Percentiles rank a stretch among this genome's conserved stretches.
Evolutionary conservation across 352 stramenopile species (phyloP).

Genomic region (Phytophthora tentaculata): DNA sequence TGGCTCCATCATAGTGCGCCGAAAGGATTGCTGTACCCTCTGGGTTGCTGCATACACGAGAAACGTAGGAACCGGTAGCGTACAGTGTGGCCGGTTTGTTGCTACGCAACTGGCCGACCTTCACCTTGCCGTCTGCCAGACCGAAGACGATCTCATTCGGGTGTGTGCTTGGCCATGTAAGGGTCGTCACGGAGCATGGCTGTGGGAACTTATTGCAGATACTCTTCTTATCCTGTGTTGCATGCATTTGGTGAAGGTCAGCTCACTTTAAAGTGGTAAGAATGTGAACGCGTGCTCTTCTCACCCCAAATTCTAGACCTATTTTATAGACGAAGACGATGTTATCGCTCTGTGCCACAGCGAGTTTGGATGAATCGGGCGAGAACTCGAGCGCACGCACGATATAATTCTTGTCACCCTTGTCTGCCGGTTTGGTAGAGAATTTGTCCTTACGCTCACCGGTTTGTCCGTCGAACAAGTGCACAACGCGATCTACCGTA

Average conservation of each 20-base stretch:
- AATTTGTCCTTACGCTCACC: slow-evolving; percentile 96
- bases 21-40: slow-evolving; percentile 91
- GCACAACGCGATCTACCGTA: slow-evolving; percentile 93
- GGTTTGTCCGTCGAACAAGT: slow-evolving; percentile 93
- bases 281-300: background rate
- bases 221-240: slow-evolving; percentile 91
- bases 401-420: slow-evolving; percentile 95
- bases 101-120: slow-evolving; percentile 92
- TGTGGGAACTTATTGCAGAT: slow-evolving; percentile 97
- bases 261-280: background rate
- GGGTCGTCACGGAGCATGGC: slow-evolving; percentile 79
- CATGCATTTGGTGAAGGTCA: slow-evolving; percentile 15
- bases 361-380: slow-evolving; percentile 93
- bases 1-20: slow-evolving; percentile 91
- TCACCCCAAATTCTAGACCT: slow-evolving; percentile 82
- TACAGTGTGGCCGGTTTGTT: slow-evolving; percentile 95
- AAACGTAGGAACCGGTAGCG: slow-evolving; percentile 82
- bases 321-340: slow-evolving; percentile 98
- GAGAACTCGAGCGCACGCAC: slow-evolving; percentile 93
- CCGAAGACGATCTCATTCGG: slow-evolving; percentile 96
- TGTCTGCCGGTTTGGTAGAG: slow-evolving; percentile 94
- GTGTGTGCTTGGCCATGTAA: slow-evolving; percentile 92
- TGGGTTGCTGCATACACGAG: slow-evolving; percentile 83
- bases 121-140: slow-evolving; percentile 93
- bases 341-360: slow-evolving; percentile 96